Base-by-base conservation (phyloP, 768 basidiomycete genomes). In the Rhodotorula toruloides region DNA sequence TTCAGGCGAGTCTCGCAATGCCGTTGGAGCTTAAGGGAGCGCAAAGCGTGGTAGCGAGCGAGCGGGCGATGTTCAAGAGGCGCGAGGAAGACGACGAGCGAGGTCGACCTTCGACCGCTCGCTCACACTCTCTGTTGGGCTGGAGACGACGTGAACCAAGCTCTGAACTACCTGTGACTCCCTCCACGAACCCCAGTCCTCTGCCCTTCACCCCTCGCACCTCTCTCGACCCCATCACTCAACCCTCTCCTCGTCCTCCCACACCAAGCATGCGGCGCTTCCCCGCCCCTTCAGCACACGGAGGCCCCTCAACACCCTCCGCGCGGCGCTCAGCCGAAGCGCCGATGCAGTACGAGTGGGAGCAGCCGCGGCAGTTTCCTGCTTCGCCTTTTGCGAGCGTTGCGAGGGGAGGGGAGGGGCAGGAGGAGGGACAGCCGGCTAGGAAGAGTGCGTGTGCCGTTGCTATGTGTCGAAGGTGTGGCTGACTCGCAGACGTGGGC, bases 311-410 rank as follows among this genome's bases (percentile, higher is more conserved):
- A 6, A 44, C 65, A 3, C n/a, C 59, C 8, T 4, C 29, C 0
- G 12, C 36, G 9, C 22, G 40, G 60, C 82, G 86, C 72, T 87
- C 86, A 19, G 88, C 80, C 54, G 90, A 90, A 75, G 87, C 86
- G 6, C 90, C 90, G 8, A 91, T 91, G 90, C 89, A 91, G 77
- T 91, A 85, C 77, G 85, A 90, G 83, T 22, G 82, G 76, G 67
- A 80, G 75, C 27, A 58, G 49, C 69, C 65, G 27, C 31, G 69
- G 4, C 44, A 58, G 46, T 70, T 65, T 40, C 63, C 63, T 25
- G 55, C 62, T 13, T 61, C 58, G 19, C 59, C 54, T 5, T 69
- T 65, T 31, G 42, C 32, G 2, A 21, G 54, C 4, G 42, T n/a
- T 7, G 42, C 12, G 13, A 17, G 29, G 7, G 54, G 44, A 36